Percentiles rank a stretch among this genome's conserved stretches.
Evolutionary conservation across 352 stramenopile species (phyloP).

Genomic region (Phytophthora litchii): DNA sequence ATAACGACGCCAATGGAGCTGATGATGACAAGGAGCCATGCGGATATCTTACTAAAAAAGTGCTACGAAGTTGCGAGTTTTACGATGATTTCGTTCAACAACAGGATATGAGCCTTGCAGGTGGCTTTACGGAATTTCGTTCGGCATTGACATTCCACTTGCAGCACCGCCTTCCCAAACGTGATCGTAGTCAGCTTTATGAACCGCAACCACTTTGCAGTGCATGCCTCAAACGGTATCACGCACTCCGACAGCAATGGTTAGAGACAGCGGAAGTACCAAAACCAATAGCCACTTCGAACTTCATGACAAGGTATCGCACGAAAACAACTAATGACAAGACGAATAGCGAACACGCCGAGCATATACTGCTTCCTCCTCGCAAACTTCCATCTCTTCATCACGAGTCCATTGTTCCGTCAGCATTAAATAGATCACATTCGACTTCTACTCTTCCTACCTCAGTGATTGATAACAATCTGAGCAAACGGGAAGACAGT

Average conservation of each 20-base stretch:
- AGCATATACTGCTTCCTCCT: constrained; percentile 6
- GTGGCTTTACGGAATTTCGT: constrained; percentile 46
- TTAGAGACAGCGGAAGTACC: constrained; percentile 18
- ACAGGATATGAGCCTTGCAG: constrained; percentile 51
- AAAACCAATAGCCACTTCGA: not conserved
- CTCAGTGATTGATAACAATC: not conserved
- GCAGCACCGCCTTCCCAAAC: constrained; percentile 57
- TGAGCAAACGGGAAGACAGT: not conserved
- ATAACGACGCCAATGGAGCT: not conserved
- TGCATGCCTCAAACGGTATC: constrained; percentile 51
- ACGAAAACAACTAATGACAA: constrained; percentile 2
- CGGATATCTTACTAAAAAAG: constrained; percentile 68
- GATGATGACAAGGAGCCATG: constrained; percentile 33
- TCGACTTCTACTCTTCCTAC: constrained; percentile 1
- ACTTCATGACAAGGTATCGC: not conserved
- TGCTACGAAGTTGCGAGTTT: constrained; percentile 72
- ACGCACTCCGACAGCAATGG: constrained; percentile 51
- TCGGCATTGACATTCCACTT: constrained; percentile 57
- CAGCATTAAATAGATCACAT: constrained; percentile 4
- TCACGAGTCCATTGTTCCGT: not conserved
- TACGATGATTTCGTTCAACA: constrained; percentile 50
- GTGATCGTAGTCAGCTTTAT: constrained; percentile 60
- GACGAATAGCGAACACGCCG: constrained; percentile 7
- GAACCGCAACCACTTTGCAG: constrained; percentile 60
- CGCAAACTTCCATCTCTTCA: constrained; percentile 29